Base-by-base conservation (phyloP, 352 stramenopile genomes). In the Globisporangium viniferum region DNA sequence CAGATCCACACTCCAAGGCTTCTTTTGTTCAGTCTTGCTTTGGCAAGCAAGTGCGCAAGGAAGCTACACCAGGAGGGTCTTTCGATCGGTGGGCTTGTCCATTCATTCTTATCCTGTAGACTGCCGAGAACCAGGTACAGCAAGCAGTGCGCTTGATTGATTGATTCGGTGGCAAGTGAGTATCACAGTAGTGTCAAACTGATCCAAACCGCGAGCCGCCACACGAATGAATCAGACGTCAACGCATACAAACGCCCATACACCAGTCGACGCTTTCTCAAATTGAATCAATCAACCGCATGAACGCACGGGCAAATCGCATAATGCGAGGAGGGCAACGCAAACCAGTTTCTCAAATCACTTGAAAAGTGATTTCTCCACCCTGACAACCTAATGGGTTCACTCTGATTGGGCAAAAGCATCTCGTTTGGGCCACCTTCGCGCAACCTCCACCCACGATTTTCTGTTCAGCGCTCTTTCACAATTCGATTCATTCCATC, bases 391-490 rank as follows among this genome's bases (percentile, higher is more conserved):
- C 15, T 14, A 20, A 20, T 24, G 33, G 57, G n/a, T 48, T 57
- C 48, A 51, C 46, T 55, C 60, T 51, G 44, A 51, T 51, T 51
- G 44, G 44, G 44, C 18, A 24, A 51, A 51, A 51, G 44, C 44
- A 51, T 24, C 44, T 51, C 44, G 18, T 24, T 51, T 20, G 44
- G 15, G 60, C 60, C 10, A 66, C 60, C 60, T 65, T 57, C 48
- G 44, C 39, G 39, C 36, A 65, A 65, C 59, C 39, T 65, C 15
- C 46, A 5, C n/a, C 10, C 48, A 46, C 27, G 15, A 31, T 46
- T 41, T 58, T 66, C 59, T 35, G 24, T 55, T 65, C 49, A 56
- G 49, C n/a, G 18, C 56, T 35, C 41, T 39, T 39, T 33, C 56
- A 61, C 27, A 46, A 31, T 61, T 61, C 20, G n/a, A 36, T 61